Evolutionary conservation across 768 basidiomycete genomes (phyloP).

Genomic region (Boletus barrowsii): DNA sequence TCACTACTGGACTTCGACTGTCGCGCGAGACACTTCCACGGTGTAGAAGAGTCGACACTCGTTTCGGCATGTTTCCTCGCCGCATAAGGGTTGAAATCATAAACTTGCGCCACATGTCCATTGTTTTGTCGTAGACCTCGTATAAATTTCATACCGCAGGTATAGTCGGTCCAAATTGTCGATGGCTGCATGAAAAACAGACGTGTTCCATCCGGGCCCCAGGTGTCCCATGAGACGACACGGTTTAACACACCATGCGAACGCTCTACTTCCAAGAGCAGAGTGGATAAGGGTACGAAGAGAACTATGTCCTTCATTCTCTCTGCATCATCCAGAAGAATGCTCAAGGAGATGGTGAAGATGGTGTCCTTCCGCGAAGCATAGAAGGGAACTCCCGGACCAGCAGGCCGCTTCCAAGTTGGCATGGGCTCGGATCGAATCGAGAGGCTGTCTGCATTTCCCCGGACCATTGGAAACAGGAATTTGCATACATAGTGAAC

Average conservation of each 20-base stretch:
- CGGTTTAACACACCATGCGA: conserved; percentile 3
- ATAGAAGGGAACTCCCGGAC: conserved; percentile 20
- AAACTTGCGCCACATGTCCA: conserved; percentile 20
- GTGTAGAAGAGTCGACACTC: conserved; percentile 2
- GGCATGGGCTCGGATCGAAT: conserved; percentile 35
- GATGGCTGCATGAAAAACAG: conserved; percentile 28
- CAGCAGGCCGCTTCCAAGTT: conserved; percentile 18
- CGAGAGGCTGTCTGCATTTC: conserved; percentile 16
- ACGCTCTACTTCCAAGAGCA: conserved; percentile 23
- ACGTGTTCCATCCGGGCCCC: conserved; percentile 32
- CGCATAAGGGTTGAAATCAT: conserved; percentile 34
- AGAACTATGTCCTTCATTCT: conserved; percentile 15
- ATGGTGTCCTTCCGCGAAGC: conserved; percentile 28
- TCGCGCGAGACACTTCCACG: conserved; percentile 18
- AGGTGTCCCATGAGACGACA: conserved; percentile 26
- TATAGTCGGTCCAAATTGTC: conserved; percentile 34
- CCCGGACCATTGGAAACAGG: conserved; percentile 22
- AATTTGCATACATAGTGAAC: conserved; percentile 26
- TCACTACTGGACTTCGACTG: conserved; percentile 3
- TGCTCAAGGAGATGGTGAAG: conserved; percentile 29
- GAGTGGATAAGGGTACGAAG: conserved; percentile 31
- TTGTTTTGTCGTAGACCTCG: conserved; percentile 22
- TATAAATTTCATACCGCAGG: conserved; percentile 35
- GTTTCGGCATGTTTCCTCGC: conserved; percentile 13
- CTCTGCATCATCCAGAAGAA: conserved; percentile 1